These are phyloP conservation scores for Lentinula boryana DNA, from an alignment of 768 basidiomycete genomes.

Conservation along the genomic window DNA sequence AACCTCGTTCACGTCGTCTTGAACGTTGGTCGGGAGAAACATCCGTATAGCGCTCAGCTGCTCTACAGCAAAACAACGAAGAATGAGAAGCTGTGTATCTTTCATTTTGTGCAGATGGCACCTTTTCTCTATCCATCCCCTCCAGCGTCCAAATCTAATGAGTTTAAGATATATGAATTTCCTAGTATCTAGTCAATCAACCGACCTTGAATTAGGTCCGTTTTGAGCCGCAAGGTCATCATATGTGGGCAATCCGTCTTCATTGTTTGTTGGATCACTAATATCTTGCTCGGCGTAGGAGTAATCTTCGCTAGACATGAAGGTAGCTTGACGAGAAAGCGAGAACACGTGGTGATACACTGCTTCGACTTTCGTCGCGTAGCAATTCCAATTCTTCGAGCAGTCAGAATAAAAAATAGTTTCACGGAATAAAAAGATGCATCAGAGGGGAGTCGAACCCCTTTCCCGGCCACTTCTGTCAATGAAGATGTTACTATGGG, in stretches of 20 bases:
- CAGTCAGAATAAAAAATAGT: not conserved
- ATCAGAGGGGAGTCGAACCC: slow-evolving; percentile 7
- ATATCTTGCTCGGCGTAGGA: slow-evolving; percentile 40
- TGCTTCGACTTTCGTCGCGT: not conserved
- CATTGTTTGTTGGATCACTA: slow-evolving; percentile 18
- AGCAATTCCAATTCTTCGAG: not conserved
- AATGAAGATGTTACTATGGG: not conserved
- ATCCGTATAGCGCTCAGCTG: slow-evolving; percentile 76
- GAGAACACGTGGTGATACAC: not conserved
- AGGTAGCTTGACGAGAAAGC: not conserved
- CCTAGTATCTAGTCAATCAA: slow-evolving; percentile 48
- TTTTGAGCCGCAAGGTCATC: slow-evolving; percentile 72
- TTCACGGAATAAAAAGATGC: not conserved
- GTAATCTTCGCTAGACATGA: slow-evolving; percentile 17
- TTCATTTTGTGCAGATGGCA: slow-evolving; percentile 17
- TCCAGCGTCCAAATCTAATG: slow-evolving; percentile 77
- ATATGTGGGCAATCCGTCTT: slow-evolving; percentile 68
- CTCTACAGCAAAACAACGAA: slow-evolving; percentile 35
- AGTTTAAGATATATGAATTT: slow-evolving; percentile 9
- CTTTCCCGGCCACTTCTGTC: slow-evolving; percentile 7
- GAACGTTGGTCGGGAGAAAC: slow-evolving; percentile 51
- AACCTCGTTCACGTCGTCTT: slow-evolving; percentile 60
- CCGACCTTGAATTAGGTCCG: slow-evolving; percentile 78
- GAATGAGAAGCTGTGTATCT: not conserved
- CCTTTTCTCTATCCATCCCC: slow-evolving; percentile 88